Conservation (phyloP, 2,329 filamentous ascomycete species). For the Diaporthe eres region DNA sequence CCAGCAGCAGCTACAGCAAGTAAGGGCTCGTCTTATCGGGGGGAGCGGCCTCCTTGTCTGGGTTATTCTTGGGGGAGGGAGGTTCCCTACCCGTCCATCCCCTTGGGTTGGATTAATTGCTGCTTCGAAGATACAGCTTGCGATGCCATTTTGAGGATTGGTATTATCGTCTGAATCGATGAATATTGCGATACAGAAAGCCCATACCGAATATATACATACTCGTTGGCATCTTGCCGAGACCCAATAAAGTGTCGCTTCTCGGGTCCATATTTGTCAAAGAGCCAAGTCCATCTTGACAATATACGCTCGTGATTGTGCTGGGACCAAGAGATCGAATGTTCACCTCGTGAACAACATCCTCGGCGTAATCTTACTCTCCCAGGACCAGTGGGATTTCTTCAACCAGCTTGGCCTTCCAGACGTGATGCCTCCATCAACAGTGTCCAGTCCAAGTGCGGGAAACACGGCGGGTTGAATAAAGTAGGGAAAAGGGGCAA, state of each 20-base stretch:
- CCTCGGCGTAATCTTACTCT: neutral
- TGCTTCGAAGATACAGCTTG: neutral
- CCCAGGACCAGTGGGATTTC: too few species aligned
- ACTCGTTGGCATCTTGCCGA: neutral
- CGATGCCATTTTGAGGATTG: neutral
- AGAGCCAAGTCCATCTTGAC: neutral
- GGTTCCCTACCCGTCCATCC: neutral
- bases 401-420: neutral
- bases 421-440: neutral
- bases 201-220: neutral
- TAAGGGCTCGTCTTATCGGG: neutral
- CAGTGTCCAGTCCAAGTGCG: neutral
- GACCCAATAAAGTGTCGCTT: neutral
- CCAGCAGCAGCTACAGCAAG: constrained; percentile 27
- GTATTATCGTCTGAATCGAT: neutral
- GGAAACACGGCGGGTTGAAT: neutral
- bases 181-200: neutral
- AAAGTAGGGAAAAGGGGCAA: neutral
- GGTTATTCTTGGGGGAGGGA: neutral
- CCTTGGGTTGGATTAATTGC: neutral
- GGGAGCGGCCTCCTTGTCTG: neutral
- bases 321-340: neutral
- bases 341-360: neutral
- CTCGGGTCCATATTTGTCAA: neutral
- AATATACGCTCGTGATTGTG: neutral